Base-by-base conservation (phyloP, 2,329 filamentous ascomycete species). In the Thielaviopsis euricoi region DNA sequence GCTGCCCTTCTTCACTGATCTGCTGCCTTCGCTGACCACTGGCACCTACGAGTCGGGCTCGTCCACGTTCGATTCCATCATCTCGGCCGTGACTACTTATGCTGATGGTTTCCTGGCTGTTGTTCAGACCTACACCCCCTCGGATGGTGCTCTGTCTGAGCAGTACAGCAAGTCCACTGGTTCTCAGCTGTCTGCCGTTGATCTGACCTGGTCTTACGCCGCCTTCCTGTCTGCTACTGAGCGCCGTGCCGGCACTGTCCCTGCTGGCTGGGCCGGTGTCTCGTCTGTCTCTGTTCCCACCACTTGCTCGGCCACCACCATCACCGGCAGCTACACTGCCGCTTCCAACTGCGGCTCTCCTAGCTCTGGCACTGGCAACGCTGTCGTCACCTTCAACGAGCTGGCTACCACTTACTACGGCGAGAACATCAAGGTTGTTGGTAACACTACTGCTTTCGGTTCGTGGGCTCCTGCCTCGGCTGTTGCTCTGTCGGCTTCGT, bases 131-230 rank as follows among this genome's bases (percentile, higher is more conserved):
- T 88, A 89, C 65, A 78, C 79, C 0, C 74, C 76, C 2, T 62
- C 74, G 0, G 79, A 81, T 62, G 86, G 86, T n/a, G 77, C 77
- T 1, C 67, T 88, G 15, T 72, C 81, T 1, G 85, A 89, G 71
- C 84, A 88, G 67, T 88, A 79, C 64, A 74, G 77, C 62, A 76
- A 76, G 63, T 68, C 70, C 58, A 70, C 66, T 50, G 82, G 77
- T 29, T 62, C 64, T 0, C 81, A 80, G 1, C 70, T 83, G 3
- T 86, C 82, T 1, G 85, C 85, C 0, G 70, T 72, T 19, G 81
- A 88, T 62, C 71, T 88, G 26, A 87, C 85, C 2, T 88, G 85
- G 85, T 86, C 83, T 0, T 87, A 87, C 62, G 82, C 83, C 1
- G 76, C 83, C 0, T 83, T 88, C 67, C 70, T 88, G 52, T 84